phyloP scores from a whole-genome alignment of 352 stramenopile genomes.

The Phytophthora sp. region DNA sequence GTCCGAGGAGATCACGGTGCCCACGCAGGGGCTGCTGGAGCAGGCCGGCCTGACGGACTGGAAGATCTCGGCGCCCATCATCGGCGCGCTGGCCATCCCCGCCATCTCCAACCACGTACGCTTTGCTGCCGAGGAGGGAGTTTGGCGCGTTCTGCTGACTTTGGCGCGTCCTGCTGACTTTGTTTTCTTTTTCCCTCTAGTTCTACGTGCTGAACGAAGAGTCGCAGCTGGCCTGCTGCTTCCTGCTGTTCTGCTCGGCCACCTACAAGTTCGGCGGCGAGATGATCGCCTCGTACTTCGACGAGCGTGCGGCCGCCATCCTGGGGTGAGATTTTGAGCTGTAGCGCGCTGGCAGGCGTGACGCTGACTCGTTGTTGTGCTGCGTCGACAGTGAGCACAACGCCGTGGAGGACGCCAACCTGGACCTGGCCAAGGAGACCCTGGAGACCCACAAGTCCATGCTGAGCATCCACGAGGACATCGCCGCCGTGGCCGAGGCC shows the following conservation, averaged over 20 bases:
- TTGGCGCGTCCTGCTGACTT: neutral
- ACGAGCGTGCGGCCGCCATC: conserved; percentile 76
- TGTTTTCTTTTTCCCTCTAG: conserved; percentile 30
- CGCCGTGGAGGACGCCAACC: conserved; percentile 84
- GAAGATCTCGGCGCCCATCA: conserved; percentile 84
- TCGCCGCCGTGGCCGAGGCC: conserved; percentile 72
- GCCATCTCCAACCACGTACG: conserved; percentile 83
- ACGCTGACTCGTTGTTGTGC: conserved; percentile 7
- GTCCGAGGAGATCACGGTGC: conserved; percentile 41
- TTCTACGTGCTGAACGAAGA: conserved; percentile 89
- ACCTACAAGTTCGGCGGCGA: conserved; percentile 88
- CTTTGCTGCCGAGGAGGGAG: too few relatives aligned
- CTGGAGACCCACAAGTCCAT: conserved; percentile 83
- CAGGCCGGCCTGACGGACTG: conserved; percentile 81
- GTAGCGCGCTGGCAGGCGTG: neutral
- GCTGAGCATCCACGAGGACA: conserved; percentile 87
- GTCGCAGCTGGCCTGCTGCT: conserved; percentile 85
- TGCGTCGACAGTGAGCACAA: conserved; percentile 73
- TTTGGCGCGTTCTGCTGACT: neutral
- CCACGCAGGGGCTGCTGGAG: conserved; percentile 61
- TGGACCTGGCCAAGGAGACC: conserved; percentile 83
- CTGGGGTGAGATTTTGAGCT: conserved; percentile 47
- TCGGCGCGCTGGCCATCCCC: conserved; percentile 74
- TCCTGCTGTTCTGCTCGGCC: conserved; percentile 86
- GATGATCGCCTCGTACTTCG: conserved; percentile 87